Evolutionary conservation across 2,329 filamentous ascomycete genomes (phyloP).

Genomic region (Hansfordia pulvinata): DNA sequence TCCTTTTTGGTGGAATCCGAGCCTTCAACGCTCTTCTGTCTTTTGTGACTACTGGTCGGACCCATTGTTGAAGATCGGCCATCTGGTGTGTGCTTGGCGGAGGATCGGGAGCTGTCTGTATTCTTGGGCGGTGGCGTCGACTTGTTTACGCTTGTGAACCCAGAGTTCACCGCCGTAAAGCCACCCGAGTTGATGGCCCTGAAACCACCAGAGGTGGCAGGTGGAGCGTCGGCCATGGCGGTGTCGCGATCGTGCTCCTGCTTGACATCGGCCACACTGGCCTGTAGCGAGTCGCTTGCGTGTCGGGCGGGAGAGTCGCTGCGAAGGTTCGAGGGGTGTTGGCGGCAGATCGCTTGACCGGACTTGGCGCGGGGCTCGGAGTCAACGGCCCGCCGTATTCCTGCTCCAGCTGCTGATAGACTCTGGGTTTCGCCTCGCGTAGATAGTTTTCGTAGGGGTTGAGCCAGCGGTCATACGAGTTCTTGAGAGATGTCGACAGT

Average conservation of each 20-base stretch:
- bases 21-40: conserved; percentile 54
- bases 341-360: conserved; percentile 52
- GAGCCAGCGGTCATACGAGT: conserved; percentile 95
- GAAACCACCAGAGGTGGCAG: conserved; percentile 40
- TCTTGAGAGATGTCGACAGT: conserved; percentile 91
- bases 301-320: conserved; percentile 54
- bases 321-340: conserved; percentile 42
- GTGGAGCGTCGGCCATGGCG: conserved; percentile 30
- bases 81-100: conserved; percentile 53
- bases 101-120: conserved; percentile 47
- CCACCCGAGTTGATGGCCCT: conserved; percentile 44
- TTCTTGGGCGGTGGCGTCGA: conserved; percentile 35
- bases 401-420: conserved; percentile 89
- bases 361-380: conserved; percentile 54
- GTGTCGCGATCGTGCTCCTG: conserved; percentile 33
- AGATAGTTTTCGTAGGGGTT: conserved; percentile 95
- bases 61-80: conserved; percentile 40
- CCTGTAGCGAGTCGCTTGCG: conserved; percentile 38
- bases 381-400: conserved; percentile 90
- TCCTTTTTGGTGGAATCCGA: conserved; percentile 35
- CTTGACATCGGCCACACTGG: conserved; percentile 26
- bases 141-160: conserved; percentile 56
- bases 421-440: conserved; percentile 77
- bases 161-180: conserved; percentile 61
- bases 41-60: conserved; percentile 55